phyloP scores from a whole-genome alignment of 2,329 filamentous ascomycete species.

The Ilyonectria sp. region DNA sequence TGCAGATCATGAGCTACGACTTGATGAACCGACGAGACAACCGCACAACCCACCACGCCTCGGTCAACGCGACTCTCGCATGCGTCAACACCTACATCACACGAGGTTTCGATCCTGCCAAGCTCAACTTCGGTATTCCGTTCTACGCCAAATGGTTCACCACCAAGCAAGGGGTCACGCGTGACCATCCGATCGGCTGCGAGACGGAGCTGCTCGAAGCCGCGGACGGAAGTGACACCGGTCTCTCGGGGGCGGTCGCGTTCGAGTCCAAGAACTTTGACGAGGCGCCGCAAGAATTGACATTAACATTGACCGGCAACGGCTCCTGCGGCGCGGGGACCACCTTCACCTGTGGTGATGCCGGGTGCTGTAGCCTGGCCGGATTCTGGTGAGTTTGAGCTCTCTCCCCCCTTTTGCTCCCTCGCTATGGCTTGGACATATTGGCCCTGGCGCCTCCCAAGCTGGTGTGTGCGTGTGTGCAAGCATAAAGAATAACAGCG shows the following conservation, averaged over 20 bases:
- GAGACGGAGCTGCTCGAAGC: conserved; percentile 72
- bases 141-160: conserved; percentile 80
- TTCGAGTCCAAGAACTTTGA: conserved; percentile 55
- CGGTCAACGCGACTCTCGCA: conserved; percentile 67
- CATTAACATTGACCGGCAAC: conserved; percentile 35
- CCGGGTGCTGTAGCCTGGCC: conserved; percentile 36
- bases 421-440: not conserved
- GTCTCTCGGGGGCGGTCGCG: conserved; percentile 60
- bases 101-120: conserved; percentile 67
- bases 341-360: conserved; percentile 33
- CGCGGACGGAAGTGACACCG: conserved; percentile 71
- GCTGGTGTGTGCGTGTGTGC: not conserved
- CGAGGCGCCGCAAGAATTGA: conserved; percentile 34
- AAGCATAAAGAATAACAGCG: not conserved
- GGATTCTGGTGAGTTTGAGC: conserved; percentile 43
- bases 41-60: conserved; percentile 75
- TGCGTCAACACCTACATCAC: conserved; percentile 73
- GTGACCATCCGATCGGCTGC: conserved; percentile 69
- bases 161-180: conserved; percentile 64
- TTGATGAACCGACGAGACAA: conserved; percentile 81
- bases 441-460: not conserved
- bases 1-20: conserved; percentile 78
- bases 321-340: conserved; percentile 39
- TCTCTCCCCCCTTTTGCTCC: not conserved
- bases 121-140: conserved; percentile 77